Evolutionary conservation across 768 basidiomycete species (phyloP), one percentile per base, ranked within the genome.

Genomic region (Zangia roseola): DNA sequence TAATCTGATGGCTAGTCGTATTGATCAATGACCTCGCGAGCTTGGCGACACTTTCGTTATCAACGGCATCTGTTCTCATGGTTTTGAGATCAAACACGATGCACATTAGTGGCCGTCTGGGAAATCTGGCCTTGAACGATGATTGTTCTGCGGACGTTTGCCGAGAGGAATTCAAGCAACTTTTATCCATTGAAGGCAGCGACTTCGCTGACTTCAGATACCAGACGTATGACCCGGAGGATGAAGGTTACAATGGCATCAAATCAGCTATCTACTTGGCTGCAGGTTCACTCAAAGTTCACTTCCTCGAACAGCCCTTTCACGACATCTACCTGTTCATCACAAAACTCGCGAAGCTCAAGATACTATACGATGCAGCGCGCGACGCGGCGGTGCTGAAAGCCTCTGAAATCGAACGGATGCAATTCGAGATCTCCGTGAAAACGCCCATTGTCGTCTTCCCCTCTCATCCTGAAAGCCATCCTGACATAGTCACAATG

Each of bases 141-240:
- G 81, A 94, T 58, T 80, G 82, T 31, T 57, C 73, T 17, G 64
- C 71, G 7, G 66, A 74, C 33, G 74, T 75, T 16, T 75, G 81
- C 33, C 71, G 78, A 19, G 75, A 81, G 4, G 80, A 83, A 41
- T 94, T 94, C 72, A 88, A 88, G 62, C 80, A 91, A 56, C 77
- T 98, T 5, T 71, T 98, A 48, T 90, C 92, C 26, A 97, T 98
- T 48, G 91, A 98, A 60, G 97, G 94, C 40, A 81, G 90, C 59
- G 86, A 97, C 61, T 84, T 99, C 34, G 94, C 93, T 16, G 88
- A 95, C 67, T 91, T 99, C 73, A 80, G 78, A 46, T 99, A 98
- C 69, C 87, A 94, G 65, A 98, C 92, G 0, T 93, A 81, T 68
- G 88, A 94, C 64, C 80, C 90, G 2, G 66, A 72, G 25, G 86